phyloP scores from a whole-genome alignment of 2,329 filamentous ascomycete species.

The Ophiocordyceps camponoti-floridani region DNA sequence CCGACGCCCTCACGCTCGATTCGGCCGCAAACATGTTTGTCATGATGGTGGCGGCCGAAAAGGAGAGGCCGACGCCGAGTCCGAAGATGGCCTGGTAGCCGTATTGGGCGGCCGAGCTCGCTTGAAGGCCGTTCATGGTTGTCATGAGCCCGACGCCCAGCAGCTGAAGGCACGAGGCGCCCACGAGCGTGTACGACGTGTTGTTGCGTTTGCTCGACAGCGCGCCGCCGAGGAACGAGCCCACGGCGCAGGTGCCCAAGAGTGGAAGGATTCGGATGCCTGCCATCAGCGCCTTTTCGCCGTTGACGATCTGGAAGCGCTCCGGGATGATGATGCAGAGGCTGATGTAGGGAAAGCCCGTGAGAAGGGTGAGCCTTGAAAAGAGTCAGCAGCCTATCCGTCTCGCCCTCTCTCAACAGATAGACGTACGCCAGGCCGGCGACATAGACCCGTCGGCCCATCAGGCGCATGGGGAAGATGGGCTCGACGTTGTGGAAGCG shows the following conservation, averaged over 20 bases:
- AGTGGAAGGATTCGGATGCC: constrained; percentile 41
- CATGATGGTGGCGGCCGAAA: constrained; percentile 38
- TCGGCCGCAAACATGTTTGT: constrained; percentile 32
- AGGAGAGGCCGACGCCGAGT: constrained; percentile 38
- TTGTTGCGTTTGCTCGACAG: constrained; percentile 35
- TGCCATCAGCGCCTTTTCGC: constrained; percentile 31
- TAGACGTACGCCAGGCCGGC: constrained; percentile 27
- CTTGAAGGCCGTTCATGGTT: constrained; percentile 15
- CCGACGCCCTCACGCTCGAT: constrained; percentile 32
- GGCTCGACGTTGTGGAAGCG: constrained; percentile 25
- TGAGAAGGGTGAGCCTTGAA: constrained; percentile 34
- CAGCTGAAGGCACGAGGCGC: constrained; percentile 30
- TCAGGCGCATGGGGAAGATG: constrained; percentile 33
- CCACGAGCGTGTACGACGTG: constrained; percentile 30
- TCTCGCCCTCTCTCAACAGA: background rate
- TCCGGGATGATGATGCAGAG: constrained; percentile 42
- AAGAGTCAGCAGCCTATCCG: background rate
- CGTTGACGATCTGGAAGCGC: constrained; percentile 40
- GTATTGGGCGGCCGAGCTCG: constrained; percentile 24
- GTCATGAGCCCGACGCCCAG: constrained; percentile 33
- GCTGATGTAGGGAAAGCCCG: constrained; percentile 38
- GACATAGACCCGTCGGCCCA: constrained; percentile 29
- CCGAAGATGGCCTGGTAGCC: constrained; percentile 39
- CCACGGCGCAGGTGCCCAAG: constrained; percentile 35
- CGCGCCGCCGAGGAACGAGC: constrained; percentile 35